Conservation (phyloP, 345 rosid genomes). For the Populus nigra region DNA sequence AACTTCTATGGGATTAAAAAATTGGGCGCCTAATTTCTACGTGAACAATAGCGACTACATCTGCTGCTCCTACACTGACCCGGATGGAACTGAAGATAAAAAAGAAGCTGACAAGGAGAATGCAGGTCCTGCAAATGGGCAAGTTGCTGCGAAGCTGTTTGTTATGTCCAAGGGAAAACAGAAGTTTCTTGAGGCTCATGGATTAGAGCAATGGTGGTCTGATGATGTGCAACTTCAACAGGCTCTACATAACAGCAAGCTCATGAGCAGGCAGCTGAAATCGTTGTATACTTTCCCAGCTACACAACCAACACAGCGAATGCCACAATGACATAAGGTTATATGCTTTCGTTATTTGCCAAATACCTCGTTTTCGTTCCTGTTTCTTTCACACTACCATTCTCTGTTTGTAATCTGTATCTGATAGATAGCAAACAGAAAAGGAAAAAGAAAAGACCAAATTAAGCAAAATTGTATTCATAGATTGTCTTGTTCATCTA, state of each 20-base stretch:
- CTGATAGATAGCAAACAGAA: not conserved
- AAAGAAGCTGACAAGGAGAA: conserved; percentile 51
- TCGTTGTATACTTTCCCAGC: conserved; percentile 65
- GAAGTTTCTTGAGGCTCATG: conserved; percentile 90
- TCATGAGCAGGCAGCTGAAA: conserved; percentile 83
- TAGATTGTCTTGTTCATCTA: too few relatives aligned
- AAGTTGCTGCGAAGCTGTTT: conserved; percentile 77
- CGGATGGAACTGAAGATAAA: conserved; percentile 39
- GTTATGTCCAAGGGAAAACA: conserved; percentile 92
- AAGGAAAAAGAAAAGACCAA: too few relatives aligned
- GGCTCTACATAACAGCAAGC: conserved; percentile 65
- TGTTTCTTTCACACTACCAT: not conserved
- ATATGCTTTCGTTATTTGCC: not conserved
- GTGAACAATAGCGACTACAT: conserved; percentile 90
- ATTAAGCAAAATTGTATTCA: too few relatives aligned
- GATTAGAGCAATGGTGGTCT: conserved; percentile 98
- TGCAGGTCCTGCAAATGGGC: conserved; percentile 29
- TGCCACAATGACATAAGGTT: conserved; percentile 5
- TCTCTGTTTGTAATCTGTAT: not conserved
- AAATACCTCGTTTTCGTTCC: conserved; percentile 26
- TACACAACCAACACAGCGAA: conserved; percentile 26
- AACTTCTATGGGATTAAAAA: conserved; percentile 46
- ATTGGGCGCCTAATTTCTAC: conserved; percentile 88
- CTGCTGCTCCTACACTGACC: conserved; percentile 71
- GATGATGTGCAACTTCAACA: conserved; percentile 73